Conservation (phyloP, 148 eudicot genomes). For the Persicaria tinctoria region DNA sequence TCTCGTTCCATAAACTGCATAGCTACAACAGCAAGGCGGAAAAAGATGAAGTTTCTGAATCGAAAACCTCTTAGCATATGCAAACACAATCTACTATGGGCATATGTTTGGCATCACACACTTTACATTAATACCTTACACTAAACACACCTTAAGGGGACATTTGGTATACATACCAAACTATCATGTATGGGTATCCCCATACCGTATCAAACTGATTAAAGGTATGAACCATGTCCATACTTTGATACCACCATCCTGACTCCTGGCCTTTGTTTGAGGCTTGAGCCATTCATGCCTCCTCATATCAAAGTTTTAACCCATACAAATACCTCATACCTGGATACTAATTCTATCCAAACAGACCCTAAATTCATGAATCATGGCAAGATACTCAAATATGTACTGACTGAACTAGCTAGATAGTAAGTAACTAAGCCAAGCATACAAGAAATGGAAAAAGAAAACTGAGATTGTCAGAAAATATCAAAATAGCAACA, state of each 20-base stretch:
- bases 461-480: background rate
- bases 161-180: background rate
- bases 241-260: too few relatives aligned
- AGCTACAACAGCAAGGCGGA: conserved; percentile 28
- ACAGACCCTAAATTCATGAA: background rate
- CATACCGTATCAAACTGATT: too few relatives aligned
- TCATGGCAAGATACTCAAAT: background rate
- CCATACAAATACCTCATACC: too few relatives aligned
- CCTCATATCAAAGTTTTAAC: too few relatives aligned
- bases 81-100: background rate
- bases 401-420: background rate
- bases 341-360: too few relatives aligned
- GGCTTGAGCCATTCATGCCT: too few relatives aligned
- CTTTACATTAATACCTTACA: background rate
- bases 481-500: conserved; percentile 1
- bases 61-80: background rate
- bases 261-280: too few relatives aligned
- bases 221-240: too few relatives aligned
- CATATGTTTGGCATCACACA: background rate
- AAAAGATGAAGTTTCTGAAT: background rate
- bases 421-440: background rate
- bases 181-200: background rate
- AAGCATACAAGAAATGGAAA: background rate
- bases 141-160: too few relatives aligned
- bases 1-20: conserved; percentile 54